Conservation (phyloP, 2,329 filamentous ascomycete species). For the Elsinoe necatrix region DNA sequence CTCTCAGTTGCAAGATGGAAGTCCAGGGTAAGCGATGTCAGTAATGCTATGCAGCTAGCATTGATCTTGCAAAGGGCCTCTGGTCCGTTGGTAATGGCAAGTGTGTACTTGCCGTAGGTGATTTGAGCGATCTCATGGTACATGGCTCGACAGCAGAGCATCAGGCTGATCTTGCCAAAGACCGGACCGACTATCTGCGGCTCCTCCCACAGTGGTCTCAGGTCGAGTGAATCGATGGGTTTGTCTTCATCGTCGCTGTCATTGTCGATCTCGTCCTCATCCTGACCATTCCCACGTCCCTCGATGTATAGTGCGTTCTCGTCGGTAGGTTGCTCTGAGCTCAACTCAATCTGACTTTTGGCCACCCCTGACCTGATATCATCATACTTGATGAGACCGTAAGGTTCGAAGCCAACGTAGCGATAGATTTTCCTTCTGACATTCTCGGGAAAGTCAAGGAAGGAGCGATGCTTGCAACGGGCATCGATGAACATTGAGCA, state of each 20-base stretch:
- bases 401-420: neutral
- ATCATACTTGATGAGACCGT: neutral
- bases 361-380: neutral
- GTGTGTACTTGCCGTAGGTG: neutral
- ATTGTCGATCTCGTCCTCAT: neutral
- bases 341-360: neutral
- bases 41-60: neutral
- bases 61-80: neutral
- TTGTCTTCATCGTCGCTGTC: neutral
- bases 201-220: neutral
- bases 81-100: neutral
- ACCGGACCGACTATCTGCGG: neutral
- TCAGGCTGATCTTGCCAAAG: conserved; percentile 3
- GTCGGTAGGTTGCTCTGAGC: neutral
- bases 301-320: neutral
- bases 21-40: neutral
- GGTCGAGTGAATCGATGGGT: neutral
- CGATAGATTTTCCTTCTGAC: neutral
- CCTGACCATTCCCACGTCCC: neutral
- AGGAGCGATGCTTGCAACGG: neutral
- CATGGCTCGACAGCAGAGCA: neutral
- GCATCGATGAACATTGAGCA: neutral
- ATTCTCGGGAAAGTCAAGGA: neutral
- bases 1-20: neutral
- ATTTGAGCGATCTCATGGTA: neutral